phyloP scores from a whole-genome alignment of 2,329 filamentous ascomycete genomes.

The Rugonectria rugulosa region DNA sequence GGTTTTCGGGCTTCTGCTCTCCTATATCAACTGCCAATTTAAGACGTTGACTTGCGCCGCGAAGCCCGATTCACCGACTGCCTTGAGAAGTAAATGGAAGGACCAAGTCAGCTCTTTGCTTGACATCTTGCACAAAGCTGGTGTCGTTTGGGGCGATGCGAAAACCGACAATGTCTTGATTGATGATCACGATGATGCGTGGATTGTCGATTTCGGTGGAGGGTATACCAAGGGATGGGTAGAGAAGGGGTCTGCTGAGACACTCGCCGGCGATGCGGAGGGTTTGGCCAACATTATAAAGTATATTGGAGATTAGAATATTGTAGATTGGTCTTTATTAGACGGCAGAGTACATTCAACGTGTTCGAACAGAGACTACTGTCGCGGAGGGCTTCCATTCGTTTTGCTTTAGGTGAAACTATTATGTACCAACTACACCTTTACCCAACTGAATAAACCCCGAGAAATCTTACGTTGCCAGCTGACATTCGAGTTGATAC shows the following conservation, averaged over 20 bases:
- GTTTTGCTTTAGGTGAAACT: too few species aligned
- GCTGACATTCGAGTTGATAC: too few species aligned
- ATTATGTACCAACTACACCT: too few species aligned
- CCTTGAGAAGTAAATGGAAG: constrained; percentile 21
- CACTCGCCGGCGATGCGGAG: neutral
- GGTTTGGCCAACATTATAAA: neutral
- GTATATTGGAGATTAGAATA: neutral
- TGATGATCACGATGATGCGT: neutral
- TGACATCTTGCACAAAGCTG: neutral
- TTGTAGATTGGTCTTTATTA: too few species aligned
- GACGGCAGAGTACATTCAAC: too few species aligned
- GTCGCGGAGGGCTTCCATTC: too few species aligned
- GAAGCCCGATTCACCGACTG: neutral
- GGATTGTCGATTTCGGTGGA: constrained; percentile 3
- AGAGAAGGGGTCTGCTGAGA: neutral
- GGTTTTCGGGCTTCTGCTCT: constrained; percentile 28
- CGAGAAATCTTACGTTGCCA: too few species aligned
- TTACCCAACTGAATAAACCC: too few species aligned
- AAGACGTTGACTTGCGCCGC: constrained; percentile 13
- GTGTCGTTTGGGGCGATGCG: constrained; percentile 3
- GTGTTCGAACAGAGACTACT: too few species aligned
- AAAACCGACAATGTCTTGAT: constrained; percentile 3
- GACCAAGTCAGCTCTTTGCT: neutral
- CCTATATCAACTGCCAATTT: constrained; percentile 22
- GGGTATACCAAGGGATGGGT: constrained; percentile 7